Evolutionary conservation across 2,329 filamentous ascomycete species (phyloP), one percentile per base, ranked within the genome.

Genomic region (Stemphylium lycopersici): DNA sequence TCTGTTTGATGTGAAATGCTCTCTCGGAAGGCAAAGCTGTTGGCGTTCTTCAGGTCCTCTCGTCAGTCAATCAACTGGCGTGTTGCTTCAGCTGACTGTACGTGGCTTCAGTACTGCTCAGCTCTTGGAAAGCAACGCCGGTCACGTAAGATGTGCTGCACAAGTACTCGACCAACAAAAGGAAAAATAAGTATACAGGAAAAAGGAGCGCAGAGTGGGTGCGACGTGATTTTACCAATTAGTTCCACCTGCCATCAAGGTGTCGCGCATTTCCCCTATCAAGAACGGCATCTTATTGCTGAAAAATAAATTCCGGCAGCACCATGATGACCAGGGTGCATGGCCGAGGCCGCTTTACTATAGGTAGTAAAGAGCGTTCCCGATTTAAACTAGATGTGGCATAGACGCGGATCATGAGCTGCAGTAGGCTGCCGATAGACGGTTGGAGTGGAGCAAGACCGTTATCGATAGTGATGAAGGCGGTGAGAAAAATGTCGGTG

Each of bases 301-400:
- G 31, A 48, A 56, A 58, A 55, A 52, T 56, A 58, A 52, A 50
- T 52, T 58, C 59, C 48, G 47, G 34, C 34, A 53, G 58, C 46
- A 61, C 61, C 60, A 52, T 58, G 56, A 58, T 62, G 50, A 61
- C 52, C 57, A 59, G 53, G 54, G 53, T 56, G 61, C 55, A 22
- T 58, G 56, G 34, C 51, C 52, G 53, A 58, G 52, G 31, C 13
- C 34, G 34, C 62, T 48, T 62, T 59, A 13, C 62, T 37, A 15
- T 16, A 31, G 34, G 3, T 10, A 45, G 45, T 31, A 58, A 36
- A 31, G 47, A 51, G 48, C 22, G 18, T 24, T 33, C 13, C 5
- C 3, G 13, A 18, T 44, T 44, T 48, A 55, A 41, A 18, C 62
- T 43, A 13, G 3, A 40, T 46, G 2, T 2, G 37, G 55, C 20